Conservation (phyloP, 129 eudicot species). For the Flaveria brownii region DNA sequence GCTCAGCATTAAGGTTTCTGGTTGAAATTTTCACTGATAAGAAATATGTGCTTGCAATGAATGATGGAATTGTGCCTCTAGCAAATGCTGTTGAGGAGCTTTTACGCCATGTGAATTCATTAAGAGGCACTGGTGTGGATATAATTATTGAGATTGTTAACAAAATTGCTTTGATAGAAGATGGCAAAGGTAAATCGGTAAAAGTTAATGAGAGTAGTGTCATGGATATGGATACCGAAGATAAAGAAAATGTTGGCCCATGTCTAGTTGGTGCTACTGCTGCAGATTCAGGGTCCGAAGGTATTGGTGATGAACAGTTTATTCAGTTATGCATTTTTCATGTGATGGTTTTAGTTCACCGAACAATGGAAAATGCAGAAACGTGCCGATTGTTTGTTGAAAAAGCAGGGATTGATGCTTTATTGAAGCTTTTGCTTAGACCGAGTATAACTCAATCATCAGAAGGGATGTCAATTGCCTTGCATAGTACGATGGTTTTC, state of each 20-base stretch:
- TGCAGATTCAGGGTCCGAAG: slow-evolving; percentile 47
- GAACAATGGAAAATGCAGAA: slow-evolving; percentile 96
- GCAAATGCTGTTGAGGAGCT: slow-evolving; percentile 98
- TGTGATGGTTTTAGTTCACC: slow-evolving; percentile 92
- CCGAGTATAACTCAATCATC: slow-evolving; percentile 88
- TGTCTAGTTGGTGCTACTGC: slow-evolving; percentile 41
- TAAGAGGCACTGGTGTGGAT: slow-evolving; percentile 85
- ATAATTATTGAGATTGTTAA: slow-evolving; percentile 73
- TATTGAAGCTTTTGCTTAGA: slow-evolving; percentile 74
- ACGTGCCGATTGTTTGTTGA: slow-evolving; percentile 97
- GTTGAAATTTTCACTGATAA: slow-evolving; percentile 70
- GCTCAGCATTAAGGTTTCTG: slow-evolving; percentile 71
- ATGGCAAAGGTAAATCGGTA: slow-evolving; percentile 39
- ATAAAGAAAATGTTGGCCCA: slow-evolving; percentile 56
- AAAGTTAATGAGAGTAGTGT: slow-evolving; percentile 50
- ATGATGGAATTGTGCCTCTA: slow-evolving; percentile 86
- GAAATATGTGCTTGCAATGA: slow-evolving; percentile 76
- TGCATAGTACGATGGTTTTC: slow-evolving; percentile 94
- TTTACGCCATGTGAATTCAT: slow-evolving; percentile 79
- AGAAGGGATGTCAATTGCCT: slow-evolving; percentile 96
- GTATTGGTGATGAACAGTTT: slow-evolving; percentile 72
- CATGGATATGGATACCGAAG: slow-evolving; percentile 81
- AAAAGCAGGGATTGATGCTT: slow-evolving; percentile 77
- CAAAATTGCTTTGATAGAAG: slow-evolving; percentile 61
- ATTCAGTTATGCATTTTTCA: slow-evolving; percentile 79